phyloP scores from a whole-genome alignment of 225 moss, liverwort and hornwort species.

The Marchantia paleacea region DNA sequence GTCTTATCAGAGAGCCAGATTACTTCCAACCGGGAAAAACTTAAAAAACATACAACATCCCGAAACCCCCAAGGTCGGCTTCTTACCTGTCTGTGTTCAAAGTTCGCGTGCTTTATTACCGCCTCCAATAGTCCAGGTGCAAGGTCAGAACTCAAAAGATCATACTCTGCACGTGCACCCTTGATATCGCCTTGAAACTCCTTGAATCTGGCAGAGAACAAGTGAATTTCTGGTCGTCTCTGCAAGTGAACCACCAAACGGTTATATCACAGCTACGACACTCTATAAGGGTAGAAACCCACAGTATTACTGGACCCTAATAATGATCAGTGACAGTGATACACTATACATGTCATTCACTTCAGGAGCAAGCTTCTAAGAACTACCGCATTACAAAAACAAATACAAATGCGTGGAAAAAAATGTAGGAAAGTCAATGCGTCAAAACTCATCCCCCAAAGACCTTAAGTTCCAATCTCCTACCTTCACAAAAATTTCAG shows the following conservation, averaged over 20 bases:
- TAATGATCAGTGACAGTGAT: too few species aligned
- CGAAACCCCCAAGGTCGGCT: not conserved
- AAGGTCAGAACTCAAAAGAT: constrained; percentile 64
- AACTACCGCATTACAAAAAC: too few species aligned
- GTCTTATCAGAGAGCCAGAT: not conserved
- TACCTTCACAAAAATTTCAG: constrained; percentile 84
- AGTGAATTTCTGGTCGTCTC: constrained; percentile 88
- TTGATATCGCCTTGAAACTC: constrained; percentile 77
- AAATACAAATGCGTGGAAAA: too few species aligned
- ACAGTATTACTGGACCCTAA: too few species aligned
- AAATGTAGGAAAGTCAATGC: too few species aligned
- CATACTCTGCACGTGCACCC: constrained; percentile 67
- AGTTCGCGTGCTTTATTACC: constrained; percentile 84
- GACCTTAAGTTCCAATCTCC: not conserved
- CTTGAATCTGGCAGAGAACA: constrained; percentile 81
- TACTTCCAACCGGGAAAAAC: too few species aligned
- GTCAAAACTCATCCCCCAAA: too few species aligned
- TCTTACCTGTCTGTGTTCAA: constrained; percentile 83
- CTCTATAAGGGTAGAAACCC: too few species aligned
- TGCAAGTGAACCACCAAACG: constrained; percentile 26
- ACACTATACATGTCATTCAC: too few species aligned
- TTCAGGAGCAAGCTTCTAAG: too few species aligned
- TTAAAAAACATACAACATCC: not conserved
- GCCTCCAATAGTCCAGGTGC: constrained; percentile 87
- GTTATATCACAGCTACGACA: not conserved